Evolutionary conservation across 2,329 filamentous ascomycete genomes (phyloP), one percentile per base, ranked within the genome.

Genomic region (Arthrobotrys sinensis): DNA sequence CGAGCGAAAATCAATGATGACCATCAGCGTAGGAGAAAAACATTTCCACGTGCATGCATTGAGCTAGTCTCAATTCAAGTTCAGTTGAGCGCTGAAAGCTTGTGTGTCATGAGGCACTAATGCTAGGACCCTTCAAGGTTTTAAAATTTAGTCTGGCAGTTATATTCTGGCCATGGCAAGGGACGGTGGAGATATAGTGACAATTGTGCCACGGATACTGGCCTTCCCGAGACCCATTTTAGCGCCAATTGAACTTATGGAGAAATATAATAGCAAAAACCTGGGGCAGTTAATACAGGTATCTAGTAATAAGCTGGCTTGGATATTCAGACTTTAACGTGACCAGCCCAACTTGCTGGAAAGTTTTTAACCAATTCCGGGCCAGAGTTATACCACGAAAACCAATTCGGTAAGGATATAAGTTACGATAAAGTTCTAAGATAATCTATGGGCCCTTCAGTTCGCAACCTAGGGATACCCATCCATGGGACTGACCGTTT

Each of bases 91-190:
- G 12, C 40, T 60, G 65, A 53, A 46, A 67, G 48, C 36, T 62
- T 45, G 53, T 70, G 66, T 70, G 66, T 70, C 66, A 70, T 52
- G 66, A 43, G 66, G 38, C 34, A 36, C 52, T 11, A 46, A 34
- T 50, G 36, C 50, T 40, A 57, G 36, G 65, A 43, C 52, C 52
- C 21, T 69, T 69, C 32, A 16, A 11, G 19, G 65, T 69, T 69
- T 69, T 69, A 69, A 60, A 60, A 24, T 60, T 43, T 64, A 36
- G 28, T 50, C 34, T 36, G 32, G 50, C 34, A 50, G 50, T 45
- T 24, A 46, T 32, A 60, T 32, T 7, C 11, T 53, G 40, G n/a
- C 34, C 8, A 2, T 60, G 55, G 36, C 52, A 57, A 3, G n/a
- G 19, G 8, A 7, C n/a, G 40, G 48, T 60, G 65, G 52, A n/a